phyloP scores from a whole-genome alignment of 176 grass and related monocot genomes.

The Oryza glaberrima region DNA sequence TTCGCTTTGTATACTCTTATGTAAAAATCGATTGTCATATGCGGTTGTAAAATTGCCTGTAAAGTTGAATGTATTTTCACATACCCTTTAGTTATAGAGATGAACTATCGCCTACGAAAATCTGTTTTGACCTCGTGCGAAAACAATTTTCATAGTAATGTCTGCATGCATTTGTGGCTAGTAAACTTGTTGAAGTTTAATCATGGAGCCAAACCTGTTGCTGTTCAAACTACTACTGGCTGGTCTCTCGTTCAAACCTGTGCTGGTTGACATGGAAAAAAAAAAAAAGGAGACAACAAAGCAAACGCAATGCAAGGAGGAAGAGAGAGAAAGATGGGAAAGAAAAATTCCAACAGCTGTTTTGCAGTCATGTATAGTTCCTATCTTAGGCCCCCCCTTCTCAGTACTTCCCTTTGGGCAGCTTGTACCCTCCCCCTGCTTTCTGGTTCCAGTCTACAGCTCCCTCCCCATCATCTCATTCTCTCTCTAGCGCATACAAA shows the following conservation, averaged over 20 bases:
- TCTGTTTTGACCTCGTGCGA: too few relatives aligned
- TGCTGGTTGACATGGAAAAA: slow-evolving; percentile 17
- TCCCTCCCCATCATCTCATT: slow-evolving; percentile 9
- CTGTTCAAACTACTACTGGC: neutral
- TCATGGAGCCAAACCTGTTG: too few relatives aligned
- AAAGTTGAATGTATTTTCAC: too few relatives aligned
- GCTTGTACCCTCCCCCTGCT: slow-evolving; percentile 50
- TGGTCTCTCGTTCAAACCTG: slow-evolving; percentile 7
- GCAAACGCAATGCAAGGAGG: neutral
- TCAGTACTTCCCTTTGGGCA: slow-evolving; percentile 58
- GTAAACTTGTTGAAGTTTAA: too few relatives aligned
- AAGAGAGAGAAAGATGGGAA: neutral
- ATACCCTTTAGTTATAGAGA: too few relatives aligned
- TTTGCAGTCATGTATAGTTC: slow-evolving; percentile 61
- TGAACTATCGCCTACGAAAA: too few relatives aligned
- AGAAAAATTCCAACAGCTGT: slow-evolving; percentile 47
- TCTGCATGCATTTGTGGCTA: too few relatives aligned
- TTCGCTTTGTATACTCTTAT: too few relatives aligned
- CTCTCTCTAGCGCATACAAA: slow-evolving; percentile 35
- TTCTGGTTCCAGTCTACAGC: neutral
- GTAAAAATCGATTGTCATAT: too few relatives aligned
- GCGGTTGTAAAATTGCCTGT: too few relatives aligned
- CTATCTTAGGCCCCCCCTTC: slow-evolving; percentile 33
- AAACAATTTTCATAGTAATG: too few relatives aligned
- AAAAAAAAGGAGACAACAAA: slow-evolving; percentile 35